Evolutionary conservation across 2,329 filamentous ascomycete genomes (phyloP).

Genomic region (Dactylella cylindrospora): DNA sequence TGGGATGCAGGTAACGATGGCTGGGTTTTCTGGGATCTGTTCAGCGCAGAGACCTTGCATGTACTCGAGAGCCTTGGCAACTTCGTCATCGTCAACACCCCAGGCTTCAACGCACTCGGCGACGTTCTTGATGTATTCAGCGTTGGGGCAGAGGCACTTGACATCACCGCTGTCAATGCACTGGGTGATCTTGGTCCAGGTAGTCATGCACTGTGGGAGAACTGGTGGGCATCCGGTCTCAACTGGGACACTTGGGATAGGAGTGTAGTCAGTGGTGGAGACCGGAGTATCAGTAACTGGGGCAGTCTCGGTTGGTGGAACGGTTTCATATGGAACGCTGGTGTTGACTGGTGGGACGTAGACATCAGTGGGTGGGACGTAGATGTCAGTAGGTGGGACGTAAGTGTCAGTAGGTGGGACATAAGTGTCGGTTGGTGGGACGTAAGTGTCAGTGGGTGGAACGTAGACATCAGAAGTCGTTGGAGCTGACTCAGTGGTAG

Average conservation of each 20-base stretch:
- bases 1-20: conserved; percentile 74
- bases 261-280: conserved; percentile 56
- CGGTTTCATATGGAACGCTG: conserved; percentile 32
- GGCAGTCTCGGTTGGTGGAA: conserved; percentile 6
- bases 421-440: conserved; percentile 14
- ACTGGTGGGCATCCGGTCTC: conserved; percentile 62
- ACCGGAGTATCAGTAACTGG: conserved; percentile 50
- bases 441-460: conserved; percentile 18
- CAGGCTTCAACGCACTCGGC: conserved; percentile 79
- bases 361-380: conserved; percentile 15
- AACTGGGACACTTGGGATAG: conserved; percentile 12
- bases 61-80: conserved; percentile 73
- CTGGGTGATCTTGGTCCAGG: conserved; percentile 72
- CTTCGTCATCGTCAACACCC: conserved; percentile 66
- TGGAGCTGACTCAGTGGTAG: conserved; percentile 12
- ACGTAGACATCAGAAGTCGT: conserved; percentile 9
- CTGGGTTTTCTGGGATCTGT: conserved; percentile 75
- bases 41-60: conserved; percentile 88
- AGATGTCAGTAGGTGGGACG: conserved; percentile 14
- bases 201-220: conserved; percentile 87
- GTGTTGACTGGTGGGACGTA: conserved; percentile 30
- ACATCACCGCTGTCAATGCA: conserved; percentile 83
- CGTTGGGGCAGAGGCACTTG: conserved; percentile 81
- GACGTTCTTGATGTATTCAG: conserved; percentile 73
- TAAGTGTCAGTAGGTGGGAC: conserved; percentile 9